Evolutionary conservation across 495 filamentous ascomycete species (phyloP).

Genomic region (Trichoderma erinaceum): DNA sequence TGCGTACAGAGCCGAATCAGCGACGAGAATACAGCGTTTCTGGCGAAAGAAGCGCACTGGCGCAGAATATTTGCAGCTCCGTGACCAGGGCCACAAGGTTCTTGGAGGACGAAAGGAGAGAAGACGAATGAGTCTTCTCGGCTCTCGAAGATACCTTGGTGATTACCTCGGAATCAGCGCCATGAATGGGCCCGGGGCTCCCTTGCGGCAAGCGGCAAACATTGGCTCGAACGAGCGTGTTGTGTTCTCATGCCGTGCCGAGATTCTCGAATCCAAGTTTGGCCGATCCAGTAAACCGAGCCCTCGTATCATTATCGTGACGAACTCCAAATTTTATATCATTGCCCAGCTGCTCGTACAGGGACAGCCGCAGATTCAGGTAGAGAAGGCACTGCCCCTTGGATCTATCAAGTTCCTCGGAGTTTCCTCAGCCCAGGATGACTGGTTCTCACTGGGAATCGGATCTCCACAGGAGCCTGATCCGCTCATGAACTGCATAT

Average conservation of each 20-base stretch:
- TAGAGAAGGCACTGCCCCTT: conserved; percentile 75
- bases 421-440: conserved; percentile 73
- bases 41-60: conserved; percentile 89
- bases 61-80: conserved; percentile 75
- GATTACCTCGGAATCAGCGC: conserved; percentile 90
- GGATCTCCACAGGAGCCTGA: conserved; percentile 87
- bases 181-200: conserved; percentile 70
- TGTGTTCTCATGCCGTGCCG: conserved; percentile 84
- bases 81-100: conserved; percentile 84
- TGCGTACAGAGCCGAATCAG: conserved; percentile 84
- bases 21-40: conserved; percentile 87
- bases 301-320: conserved; percentile 79
- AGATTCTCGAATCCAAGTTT: conserved; percentile 86
- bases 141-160: conserved; percentile 85
- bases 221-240: conserved; percentile 58
- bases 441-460: conserved; percentile 91
- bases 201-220: conserved; percentile 66
- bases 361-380: conserved; percentile 68
- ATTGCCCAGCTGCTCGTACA: conserved; percentile 79
- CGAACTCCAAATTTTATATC: conserved; percentile 78
- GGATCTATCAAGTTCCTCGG: conserved; percentile 83
- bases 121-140: conserved; percentile 80
- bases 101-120: conserved; percentile 84
- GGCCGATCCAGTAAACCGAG: conserved; percentile 91
- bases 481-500: conserved; percentile 81